Evolutionary conservation across 2,329 filamentous ascomycete genomes (phyloP), one percentile per base, ranked within the genome.

Genomic region (Aureobasidium pullulans): DNA sequence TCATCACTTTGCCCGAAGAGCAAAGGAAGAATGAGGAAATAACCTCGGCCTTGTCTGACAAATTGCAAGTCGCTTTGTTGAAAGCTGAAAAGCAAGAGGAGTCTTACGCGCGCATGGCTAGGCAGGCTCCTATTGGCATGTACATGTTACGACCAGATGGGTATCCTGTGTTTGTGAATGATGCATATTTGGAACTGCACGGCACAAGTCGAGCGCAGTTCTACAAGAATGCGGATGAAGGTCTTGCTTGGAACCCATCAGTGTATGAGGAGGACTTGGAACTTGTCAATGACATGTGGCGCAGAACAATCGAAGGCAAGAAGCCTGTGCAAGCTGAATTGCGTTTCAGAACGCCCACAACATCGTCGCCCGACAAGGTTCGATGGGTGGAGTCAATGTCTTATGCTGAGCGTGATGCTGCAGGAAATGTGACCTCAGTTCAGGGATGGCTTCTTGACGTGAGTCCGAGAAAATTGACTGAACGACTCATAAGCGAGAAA

Each of bases 61-160:
- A 71, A 59, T 62, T 74, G 8, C 65, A 66, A 10, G 44, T 69
- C 10, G 67, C 66, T 7, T 68, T 66, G 1, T 54, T 70, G 8
- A 65, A 72, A 49, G 67, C 67, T 0, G 70, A 71, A 56, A 62
- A 68, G 10, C 70, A 67, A 5, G 73, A 75, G 40, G 67, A 71
- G 2, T 66, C 70, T 15, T 76, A 77, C 42, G 67, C 71, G 15
- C 66, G 72, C 3, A 72, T 77, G 64, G 73, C 74, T 2, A 69
- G 71, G 39, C 64, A 70, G 5, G 66, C 71, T 4, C 72, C 74
- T 5, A 68, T 75, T 4, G 75, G 70, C 2, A 77, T 77, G 61
- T 60, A 47, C 11, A 32, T 60, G 43, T 9, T 47, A 1, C 34
- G 44, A 28, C 43, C 43, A n/a, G 54, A 58, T 23, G 74, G 75